These are phyloP conservation scores for Colletotrichum neosansevieriae DNA, from an alignment of 2,329 filamentous ascomycete species.

Conservation along the genomic window DNA sequence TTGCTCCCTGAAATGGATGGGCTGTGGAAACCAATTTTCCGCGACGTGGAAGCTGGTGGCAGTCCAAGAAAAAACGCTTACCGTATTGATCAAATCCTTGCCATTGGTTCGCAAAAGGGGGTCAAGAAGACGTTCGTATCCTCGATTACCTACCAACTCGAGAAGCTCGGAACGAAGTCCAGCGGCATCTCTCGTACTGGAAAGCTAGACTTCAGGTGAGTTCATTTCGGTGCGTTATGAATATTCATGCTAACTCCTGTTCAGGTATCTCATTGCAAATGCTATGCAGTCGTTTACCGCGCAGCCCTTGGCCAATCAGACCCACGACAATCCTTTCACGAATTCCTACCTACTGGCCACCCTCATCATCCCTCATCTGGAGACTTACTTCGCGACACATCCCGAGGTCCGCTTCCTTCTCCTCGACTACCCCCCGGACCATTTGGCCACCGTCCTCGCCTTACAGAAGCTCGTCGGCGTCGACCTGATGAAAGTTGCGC, in stretches of 20 bases:
- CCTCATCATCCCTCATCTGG: constrained; percentile 70
- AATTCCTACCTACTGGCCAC: constrained; percentile 67
- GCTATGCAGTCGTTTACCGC: constrained; percentile 70
- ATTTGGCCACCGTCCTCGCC: constrained; percentile 68
- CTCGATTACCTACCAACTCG: constrained; percentile 63
- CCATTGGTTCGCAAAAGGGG: constrained; percentile 67
- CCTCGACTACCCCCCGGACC: constrained; percentile 68
- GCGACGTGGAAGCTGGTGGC: constrained; percentile 48
- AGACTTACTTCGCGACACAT: constrained; percentile 68
- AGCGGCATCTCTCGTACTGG: constrained; percentile 65
- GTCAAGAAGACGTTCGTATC: constrained; percentile 64
- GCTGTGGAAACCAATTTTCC: constrained; percentile 66
- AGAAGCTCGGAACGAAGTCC: constrained; percentile 65
- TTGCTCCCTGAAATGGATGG: constrained; percentile 62
- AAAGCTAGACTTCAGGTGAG: constrained; percentile 69
- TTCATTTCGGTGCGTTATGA: neutral
- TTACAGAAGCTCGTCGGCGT: constrained; percentile 68
- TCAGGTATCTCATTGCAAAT: constrained; percentile 70
- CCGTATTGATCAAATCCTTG: constrained; percentile 69
- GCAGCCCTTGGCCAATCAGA: constrained; percentile 62
- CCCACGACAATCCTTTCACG: constrained; percentile 65
- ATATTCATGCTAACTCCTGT: neutral
- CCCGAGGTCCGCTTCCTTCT: constrained; percentile 67
- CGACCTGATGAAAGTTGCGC: constrained; percentile 69
- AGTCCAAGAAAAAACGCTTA: constrained; percentile 47